These are phyloP conservation scores for Epichloe typhina DNA, from an alignment of 2,329 filamentous ascomycete species.

Conservation along the genomic window DNA sequence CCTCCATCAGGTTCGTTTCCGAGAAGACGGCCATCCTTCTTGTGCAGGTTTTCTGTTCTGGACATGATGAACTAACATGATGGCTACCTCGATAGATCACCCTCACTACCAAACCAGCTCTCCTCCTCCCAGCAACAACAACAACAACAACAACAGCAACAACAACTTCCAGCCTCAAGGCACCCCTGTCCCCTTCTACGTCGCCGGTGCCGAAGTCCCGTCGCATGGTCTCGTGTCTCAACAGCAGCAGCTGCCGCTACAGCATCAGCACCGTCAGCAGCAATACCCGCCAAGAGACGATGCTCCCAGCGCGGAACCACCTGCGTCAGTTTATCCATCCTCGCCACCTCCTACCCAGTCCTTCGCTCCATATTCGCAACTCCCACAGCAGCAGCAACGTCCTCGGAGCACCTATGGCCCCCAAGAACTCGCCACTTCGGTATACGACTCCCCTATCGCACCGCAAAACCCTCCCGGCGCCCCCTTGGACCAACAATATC, in stretches of 20 bases:
- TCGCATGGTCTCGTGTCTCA: slow-evolving; percentile 26
- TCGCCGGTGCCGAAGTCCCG: slow-evolving; percentile 44
- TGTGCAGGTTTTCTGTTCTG: too few relatives aligned
- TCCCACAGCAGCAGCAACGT: slow-evolving; percentile 30
- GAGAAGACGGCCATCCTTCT: neutral
- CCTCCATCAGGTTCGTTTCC: slow-evolving; percentile 23
- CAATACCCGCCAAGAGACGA: slow-evolving; percentile 40
- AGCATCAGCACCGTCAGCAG: neutral
- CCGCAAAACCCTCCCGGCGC: slow-evolving; percentile 29
- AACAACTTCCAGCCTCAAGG: slow-evolving; percentile 10
- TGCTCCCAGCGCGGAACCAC: slow-evolving; percentile 29
- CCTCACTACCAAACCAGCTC: slow-evolving; percentile 32
- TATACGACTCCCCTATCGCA: slow-evolving; percentile 60
- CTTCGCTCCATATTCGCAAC: slow-evolving; percentile 33
- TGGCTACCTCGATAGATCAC: slow-evolving; percentile 24
- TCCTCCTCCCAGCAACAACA: slow-evolving; percentile 34
- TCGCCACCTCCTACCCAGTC: slow-evolving; percentile 32
- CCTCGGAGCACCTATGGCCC: slow-evolving; percentile 58
- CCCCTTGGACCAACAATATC: slow-evolving; percentile 23
- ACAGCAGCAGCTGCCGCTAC: neutral
- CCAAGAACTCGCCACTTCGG: slow-evolving; percentile 66
- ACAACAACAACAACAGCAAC: slow-evolving; percentile 17
- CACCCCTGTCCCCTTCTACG: slow-evolving; percentile 51
- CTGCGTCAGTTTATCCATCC: slow-evolving; percentile 24
- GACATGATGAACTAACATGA: neutral